Percentiles rank a stretch among this genome's conserved stretches.
phyloP scores from a whole-genome alignment of 208 protist genomes.

The Trypanosomatidae sp. region DNA sequence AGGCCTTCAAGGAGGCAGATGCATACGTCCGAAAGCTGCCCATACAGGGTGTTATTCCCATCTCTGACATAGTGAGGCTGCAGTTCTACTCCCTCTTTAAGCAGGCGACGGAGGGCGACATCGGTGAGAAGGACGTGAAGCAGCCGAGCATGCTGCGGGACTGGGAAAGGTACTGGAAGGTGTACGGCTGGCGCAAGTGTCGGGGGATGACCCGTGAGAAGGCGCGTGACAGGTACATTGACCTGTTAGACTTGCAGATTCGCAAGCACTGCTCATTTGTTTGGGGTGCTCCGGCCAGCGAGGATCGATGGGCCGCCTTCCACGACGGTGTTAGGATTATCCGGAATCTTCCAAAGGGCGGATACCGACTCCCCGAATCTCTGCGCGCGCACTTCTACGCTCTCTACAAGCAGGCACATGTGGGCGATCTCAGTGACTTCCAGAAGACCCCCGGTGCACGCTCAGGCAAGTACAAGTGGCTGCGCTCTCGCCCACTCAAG shows the following conservation, averaged over 20 bases:
- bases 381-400: conserved; percentile 85
- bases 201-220: conserved; percentile 87
- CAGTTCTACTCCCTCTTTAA: conserved; percentile 90
- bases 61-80: conserved; percentile 84
- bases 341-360: conserved; percentile 55
- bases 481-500: conserved; percentile 28
- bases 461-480: conserved; percentile 70
- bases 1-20: conserved; percentile 52
- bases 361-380: conserved; percentile 67
- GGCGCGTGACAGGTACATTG: conserved; percentile 88
- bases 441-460: conserved; percentile 51
- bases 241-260: conserved; percentile 35
- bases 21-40: conserved; percentile 68
- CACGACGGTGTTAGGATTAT: conserved; percentile 51
- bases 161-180: conserved; percentile 86
- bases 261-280: conserved; percentile 26
- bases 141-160: conserved; percentile 36
- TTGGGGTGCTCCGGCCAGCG: conserved; percentile 23
- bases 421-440: conserved; percentile 76
- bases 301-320: conserved; percentile 49
- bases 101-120: conserved; percentile 82
- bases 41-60: conserved; percentile 56
- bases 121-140: conserved; percentile 61
- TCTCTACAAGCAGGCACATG: conserved; percentile 84
- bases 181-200: conserved; percentile 84